Conservation (phyloP, 495 filamentous ascomycete species). For the Barbatosphaeria neglecta region DNA sequence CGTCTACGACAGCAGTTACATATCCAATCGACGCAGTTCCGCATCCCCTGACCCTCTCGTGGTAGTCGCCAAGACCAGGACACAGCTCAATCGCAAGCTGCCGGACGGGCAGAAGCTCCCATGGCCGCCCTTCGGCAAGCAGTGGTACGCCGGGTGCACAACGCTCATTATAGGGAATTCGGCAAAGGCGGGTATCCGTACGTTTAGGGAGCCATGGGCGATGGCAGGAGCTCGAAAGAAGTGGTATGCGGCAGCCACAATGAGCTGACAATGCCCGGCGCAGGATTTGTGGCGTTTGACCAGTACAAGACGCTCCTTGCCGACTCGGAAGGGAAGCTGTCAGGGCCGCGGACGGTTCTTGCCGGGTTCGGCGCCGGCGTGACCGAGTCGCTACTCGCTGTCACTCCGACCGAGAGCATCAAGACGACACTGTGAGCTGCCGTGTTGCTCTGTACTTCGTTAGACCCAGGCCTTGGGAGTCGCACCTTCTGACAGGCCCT, state of each 20-base stretch:
- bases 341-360: constrained; percentile 80
- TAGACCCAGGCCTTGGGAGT: no score
- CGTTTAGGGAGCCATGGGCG: constrained; percentile 13
- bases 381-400: constrained; percentile 84
- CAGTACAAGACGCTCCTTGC: constrained; percentile 72
- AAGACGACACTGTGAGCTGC: constrained; percentile 81
- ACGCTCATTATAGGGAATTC: constrained; percentile 96
- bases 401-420: constrained; percentile 95
- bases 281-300: constrained; percentile 94
- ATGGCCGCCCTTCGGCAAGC: constrained; percentile 84
- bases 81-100: constrained; percentile 82
- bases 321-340: constrained; percentile 79
- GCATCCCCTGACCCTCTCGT: constrained; percentile 5
- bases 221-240: no score
- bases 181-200: constrained; percentile 87
- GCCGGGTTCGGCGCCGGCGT: constrained; percentile 92
- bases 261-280: not conserved
- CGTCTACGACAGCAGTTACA: constrained; percentile 7
- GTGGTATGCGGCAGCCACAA: not conserved
- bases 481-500: not conserved
- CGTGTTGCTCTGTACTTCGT: no score
- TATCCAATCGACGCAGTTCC: constrained; percentile 1
- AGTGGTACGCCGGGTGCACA: constrained; percentile 98
- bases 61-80: constrained; percentile 80
- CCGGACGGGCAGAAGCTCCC: constrained; percentile 76